Conservation (phyloP, 78 protist species). For the Dictyostelium citrinum region DNA sequence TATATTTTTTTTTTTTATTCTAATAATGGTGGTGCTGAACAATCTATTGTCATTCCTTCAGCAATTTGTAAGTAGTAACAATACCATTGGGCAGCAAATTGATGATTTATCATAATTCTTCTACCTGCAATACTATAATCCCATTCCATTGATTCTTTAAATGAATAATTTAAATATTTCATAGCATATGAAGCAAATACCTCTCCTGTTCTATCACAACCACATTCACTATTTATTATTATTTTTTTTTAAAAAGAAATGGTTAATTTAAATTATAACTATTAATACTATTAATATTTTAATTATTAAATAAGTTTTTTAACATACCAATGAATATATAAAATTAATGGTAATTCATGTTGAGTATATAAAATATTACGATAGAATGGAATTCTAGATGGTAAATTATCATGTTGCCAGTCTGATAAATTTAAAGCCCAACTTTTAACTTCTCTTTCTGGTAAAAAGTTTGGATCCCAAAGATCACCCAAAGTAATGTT, state of each 20-base stretch:
- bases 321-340: slow-evolving; percentile 46
- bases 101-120: slow-evolving; percentile 26
- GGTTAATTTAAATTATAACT: not conserved
- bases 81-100: slow-evolving; percentile 70
- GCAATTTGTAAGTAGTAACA: slow-evolving; percentile 23
- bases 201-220: slow-evolving; percentile 72
- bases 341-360: slow-evolving; percentile 1
- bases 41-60: slow-evolving; percentile 7
- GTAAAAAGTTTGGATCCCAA: slow-evolving; percentile 17
- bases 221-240: slow-evolving; percentile 6
- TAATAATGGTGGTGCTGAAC: not conserved
- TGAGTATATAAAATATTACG: not conserved
- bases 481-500: slow-evolving; percentile 59
- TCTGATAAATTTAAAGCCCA: slow-evolving; percentile 20
- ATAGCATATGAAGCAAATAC: slow-evolving; percentile 46
- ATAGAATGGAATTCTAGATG: slow-evolving; percentile 24
- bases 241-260: no score
- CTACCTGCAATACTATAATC: slow-evolving; percentile 48
- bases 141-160: slow-evolving; percentile 29
- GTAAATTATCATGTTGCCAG: slow-evolving; percentile 73
- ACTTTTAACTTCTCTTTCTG: not conserved
- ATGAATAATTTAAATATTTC: slow-evolving; percentile 2
- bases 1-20: not conserved
- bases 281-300: not conserved
- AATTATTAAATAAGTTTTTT: not conserved